These are phyloP conservation scores for Tilletiaria anomala DNA, from an alignment of 1,284 basidiomycete genomes.

Conservation along the genomic window DNA sequence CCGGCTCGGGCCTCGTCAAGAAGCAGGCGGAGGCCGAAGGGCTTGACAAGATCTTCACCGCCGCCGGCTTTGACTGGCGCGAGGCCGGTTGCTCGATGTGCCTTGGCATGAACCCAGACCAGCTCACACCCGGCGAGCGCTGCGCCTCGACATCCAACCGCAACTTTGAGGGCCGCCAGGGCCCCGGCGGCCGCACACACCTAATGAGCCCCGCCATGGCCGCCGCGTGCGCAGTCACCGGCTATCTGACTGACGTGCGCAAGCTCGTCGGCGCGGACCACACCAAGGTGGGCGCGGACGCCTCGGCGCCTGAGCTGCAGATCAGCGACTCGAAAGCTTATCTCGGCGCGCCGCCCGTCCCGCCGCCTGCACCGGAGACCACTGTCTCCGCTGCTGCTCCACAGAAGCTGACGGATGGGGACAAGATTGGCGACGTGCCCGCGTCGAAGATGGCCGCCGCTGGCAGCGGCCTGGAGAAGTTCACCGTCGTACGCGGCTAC, in stretches of 20 bases:
- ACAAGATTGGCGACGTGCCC: background rate
- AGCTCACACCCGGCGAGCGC: conserved; percentile 35
- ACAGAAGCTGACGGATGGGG: background rate
- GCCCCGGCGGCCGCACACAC: conserved; percentile 35
- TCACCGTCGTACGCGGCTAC: conserved; percentile 31
- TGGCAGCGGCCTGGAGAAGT: conserved; percentile 27
- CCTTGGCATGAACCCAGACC: conserved; percentile 39
- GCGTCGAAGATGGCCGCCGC: conserved; percentile 3
- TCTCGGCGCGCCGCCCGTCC: conserved; percentile 11
- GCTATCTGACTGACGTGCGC: conserved; percentile 37
- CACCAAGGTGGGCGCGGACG: conserved; percentile 17
- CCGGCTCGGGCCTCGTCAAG: conserved; percentile 37
- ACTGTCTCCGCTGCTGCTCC: conserved; percentile 10
- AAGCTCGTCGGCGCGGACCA: conserved; percentile 19
- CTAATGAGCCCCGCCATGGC: conserved; percentile 38
- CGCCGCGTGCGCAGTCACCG: conserved; percentile 33
- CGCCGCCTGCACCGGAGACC: conserved; percentile 13
- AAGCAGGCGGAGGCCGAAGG: conserved; percentile 39
- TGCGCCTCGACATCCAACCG: conserved; percentile 39
- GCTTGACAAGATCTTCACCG: conserved; percentile 36
- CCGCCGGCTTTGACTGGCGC: conserved; percentile 38
- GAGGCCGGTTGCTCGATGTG: conserved; percentile 39
- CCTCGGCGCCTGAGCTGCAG: conserved; percentile 20
- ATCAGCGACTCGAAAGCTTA: conserved; percentile 26
- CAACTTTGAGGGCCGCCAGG: conserved; percentile 38